Evolutionary conservation across 371 early-diverging fungal genomes (phyloP), one percentile per base, ranked within the genome.

Genomic region (Mucor irregularis): DNA sequence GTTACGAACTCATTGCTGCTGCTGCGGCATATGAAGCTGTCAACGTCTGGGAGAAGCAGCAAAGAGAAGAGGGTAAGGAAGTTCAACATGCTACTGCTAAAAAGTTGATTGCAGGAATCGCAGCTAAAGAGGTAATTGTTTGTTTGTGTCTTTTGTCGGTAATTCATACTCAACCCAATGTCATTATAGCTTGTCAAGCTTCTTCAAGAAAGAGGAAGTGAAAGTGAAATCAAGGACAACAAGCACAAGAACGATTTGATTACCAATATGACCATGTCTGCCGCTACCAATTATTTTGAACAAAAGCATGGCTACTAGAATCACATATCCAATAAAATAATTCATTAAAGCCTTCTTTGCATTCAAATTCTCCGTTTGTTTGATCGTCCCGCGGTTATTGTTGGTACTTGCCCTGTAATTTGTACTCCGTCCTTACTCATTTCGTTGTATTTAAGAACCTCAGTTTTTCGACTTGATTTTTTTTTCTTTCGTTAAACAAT

Each of bases 11-110:
- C 17, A 66, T 81, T 52, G 82, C 76, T 43, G 82, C 77, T 39
- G 82, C 82, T 29, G 82, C 74, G 38, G 79, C 76, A 25, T 81
- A 69, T 42, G 78, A 77, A 46, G 82, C 82, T 40, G 71, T 77
- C 44, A 79, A 64, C 52, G 24, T 66, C 8, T 65, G 65, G 61
- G 82, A 79, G 45, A 60, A 65, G 26, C 64, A 68, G 34, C 65
- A 68, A 29, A 52, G 57, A 34, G 56, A 61, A 29, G 61, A 70
- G 21, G 64, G 68, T 22, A 35, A 61, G 4, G 69, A 61, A 0
- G 68, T 61, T 17, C 62, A 62, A 16, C 76, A 74, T 62, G 54
- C 65, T 16, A 52, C 70, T 16, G 72, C 76, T 45, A 81, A 79
- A 55, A 75, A 78, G 28, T 17, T 74, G 37, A 62, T 81, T 50